phyloP scores from a whole-genome alignment of 345 rosid genomes.

The Brassica carinata region DNA sequence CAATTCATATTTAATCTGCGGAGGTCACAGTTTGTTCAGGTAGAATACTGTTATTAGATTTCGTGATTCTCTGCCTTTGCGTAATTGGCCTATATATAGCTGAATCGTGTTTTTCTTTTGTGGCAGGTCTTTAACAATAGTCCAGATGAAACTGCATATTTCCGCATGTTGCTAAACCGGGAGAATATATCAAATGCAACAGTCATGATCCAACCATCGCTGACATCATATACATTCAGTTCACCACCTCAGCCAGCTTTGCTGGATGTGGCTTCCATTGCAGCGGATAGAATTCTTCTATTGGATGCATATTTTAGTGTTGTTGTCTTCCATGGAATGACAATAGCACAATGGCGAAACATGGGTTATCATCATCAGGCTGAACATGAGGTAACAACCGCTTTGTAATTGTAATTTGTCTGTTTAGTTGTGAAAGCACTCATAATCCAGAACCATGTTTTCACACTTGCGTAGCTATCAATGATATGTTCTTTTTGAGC shows the following conservation, averaged over 20 bases:
- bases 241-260: conserved; percentile 85
- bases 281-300: conserved; percentile 83
- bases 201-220: conserved; percentile 97
- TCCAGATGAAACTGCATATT: conserved; percentile 98
- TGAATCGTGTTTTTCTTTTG: conserved; percentile 25
- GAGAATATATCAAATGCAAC: conserved; percentile 93
- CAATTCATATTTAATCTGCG: conserved; percentile 97
- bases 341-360: conserved; percentile 98
- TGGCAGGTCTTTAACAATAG: conserved; percentile 93
- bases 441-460: neutral
- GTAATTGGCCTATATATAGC: neutral
- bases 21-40: conserved; percentile 98
- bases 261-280: conserved; percentile 96
- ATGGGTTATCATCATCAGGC: conserved; percentile 96
- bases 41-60: conserved; percentile 37
- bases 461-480: neutral
- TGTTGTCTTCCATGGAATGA: conserved; percentile 98
- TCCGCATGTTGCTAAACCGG: conserved; percentile 88
- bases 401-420: conserved; percentile 30
- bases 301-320: conserved; percentile 92
- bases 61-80: neutral
- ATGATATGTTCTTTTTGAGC: neutral
- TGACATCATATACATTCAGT: conserved; percentile 78
- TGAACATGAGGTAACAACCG: conserved; percentile 67
- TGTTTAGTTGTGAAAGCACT: conserved; percentile 7